Conservation (phyloP, 805 yeast species). For the Ogataea chonburiensis region DNA sequence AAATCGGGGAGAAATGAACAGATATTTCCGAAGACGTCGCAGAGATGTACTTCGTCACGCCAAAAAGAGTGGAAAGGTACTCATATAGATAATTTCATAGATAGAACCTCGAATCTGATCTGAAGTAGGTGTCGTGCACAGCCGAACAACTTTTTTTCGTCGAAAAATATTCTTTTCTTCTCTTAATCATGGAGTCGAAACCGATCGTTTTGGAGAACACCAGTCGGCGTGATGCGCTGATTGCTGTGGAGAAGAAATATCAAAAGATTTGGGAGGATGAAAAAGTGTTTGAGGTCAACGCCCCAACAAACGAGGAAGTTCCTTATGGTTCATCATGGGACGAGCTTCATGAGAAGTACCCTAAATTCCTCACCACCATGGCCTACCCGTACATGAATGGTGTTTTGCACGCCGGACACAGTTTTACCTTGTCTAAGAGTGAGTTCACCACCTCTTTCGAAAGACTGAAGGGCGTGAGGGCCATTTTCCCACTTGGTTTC, state of each 20-base stretch:
- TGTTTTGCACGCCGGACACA: conserved; percentile 95
- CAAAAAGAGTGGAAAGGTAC: conserved; percentile 33
- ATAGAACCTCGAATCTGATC: too few species aligned
- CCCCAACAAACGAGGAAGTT: conserved; percentile 72
- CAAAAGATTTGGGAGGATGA: conserved; percentile 87
- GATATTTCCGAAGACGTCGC: conserved; percentile 69
- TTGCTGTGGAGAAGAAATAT: conserved; percentile 84
- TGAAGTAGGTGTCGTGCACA: conserved; percentile 8
- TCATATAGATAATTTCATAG: too few species aligned
- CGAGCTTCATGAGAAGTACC: conserved; percentile 72
- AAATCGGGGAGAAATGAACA: conserved; percentile 74
- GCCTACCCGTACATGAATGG: conserved; percentile 99
- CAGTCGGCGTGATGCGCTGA: conserved; percentile 90
- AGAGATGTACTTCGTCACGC: conserved; percentile 67
- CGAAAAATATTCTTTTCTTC: conserved; percentile 11
- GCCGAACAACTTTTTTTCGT: conserved; percentile 9
- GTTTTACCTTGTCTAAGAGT: conserved; percentile 90
- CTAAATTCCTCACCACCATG: conserved; percentile 90
- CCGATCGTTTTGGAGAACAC: conserved; percentile 55
- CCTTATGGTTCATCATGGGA: conserved; percentile 56
- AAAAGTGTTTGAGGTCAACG: conserved; percentile 80
- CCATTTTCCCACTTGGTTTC: conserved; percentile 94
- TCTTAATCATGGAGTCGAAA: conserved; percentile 28
- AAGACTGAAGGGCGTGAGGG: conserved; percentile 90
- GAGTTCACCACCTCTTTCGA: conserved; percentile 93